Base-by-base conservation (phyloP, 257 asterid species). In the Coffea eugenioides region DNA sequence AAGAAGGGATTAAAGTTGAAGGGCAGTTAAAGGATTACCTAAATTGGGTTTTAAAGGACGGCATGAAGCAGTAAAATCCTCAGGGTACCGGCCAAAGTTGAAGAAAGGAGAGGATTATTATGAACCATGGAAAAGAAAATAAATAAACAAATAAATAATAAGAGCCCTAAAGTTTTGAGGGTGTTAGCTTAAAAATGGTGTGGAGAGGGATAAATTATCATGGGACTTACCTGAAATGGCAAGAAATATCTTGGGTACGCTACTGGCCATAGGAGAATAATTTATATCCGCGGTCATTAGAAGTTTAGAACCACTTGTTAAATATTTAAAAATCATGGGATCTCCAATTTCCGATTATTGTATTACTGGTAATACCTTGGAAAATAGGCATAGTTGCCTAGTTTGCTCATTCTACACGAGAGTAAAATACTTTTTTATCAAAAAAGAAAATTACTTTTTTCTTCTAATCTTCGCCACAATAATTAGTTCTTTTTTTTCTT, bases 191-290 rank as follows among this genome's bases (percentile, higher is more conserved):
- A 64, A 43, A 65, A 39, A 3, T 18, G 10, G 36, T 39, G 4
- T 66, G 48, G 77, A n/a, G 68, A 65, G 67, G 13, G 59, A 20
- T 41, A 52, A 71, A 54, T 83, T 80, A 81, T 68, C 81, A 59
- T 46, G 77, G 82, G 79, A 84, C 80, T 88, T 82, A 1, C 86
- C 79, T 70, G 67, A 88, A 81, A 82, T 80, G 86, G 88, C 77
- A 87, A 69, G 43, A 84, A 77, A 80, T 76, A 76, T 71, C 82
- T 77, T 74, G 61, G 43, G 43, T 4, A 45, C 15, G 16, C 68
- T 54, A 46, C 45, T 54, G 65, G 61, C 20, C 43, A 61, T 39
- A 15, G 45, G 62, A 15, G 21, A 73, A 69, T 69, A 81, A 76
- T 71, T 46, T 68, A 69, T 69, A 18, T 3, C 46, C 8, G 4